These are phyloP conservation scores for Leucosporidium yakuticum DNA, from an alignment of 768 basidiomycete species.

Conservation along the genomic window DNA sequence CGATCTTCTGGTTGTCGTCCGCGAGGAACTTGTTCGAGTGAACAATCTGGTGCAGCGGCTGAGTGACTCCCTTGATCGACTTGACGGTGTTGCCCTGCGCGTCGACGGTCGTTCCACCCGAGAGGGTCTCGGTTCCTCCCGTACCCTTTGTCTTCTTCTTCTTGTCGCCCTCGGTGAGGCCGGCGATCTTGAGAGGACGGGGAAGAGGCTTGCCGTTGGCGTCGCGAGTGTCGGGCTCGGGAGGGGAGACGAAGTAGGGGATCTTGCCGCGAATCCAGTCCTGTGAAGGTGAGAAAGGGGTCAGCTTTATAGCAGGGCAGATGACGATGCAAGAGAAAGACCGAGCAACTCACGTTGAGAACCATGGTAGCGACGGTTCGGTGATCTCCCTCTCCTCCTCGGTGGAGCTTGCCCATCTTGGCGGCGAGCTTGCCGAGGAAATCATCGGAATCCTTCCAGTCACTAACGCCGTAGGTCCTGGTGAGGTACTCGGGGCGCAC, in stretches of 20 bases:
- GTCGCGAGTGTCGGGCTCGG: constrained; percentile 60
- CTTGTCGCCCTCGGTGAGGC: not conserved
- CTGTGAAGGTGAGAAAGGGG: constrained; percentile 6
- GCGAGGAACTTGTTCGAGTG: constrained; percentile 36
- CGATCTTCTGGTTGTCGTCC: constrained; percentile 31
- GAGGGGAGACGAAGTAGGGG: constrained; percentile 90
- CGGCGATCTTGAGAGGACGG: constrained; percentile 20
- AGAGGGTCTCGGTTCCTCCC: constrained; percentile 31
- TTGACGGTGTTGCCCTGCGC: constrained; percentile 47
- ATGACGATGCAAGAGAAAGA: no score
- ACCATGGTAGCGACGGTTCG: constrained; percentile 92
- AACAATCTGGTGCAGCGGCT: constrained; percentile 42
- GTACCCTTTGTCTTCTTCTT: constrained; percentile 22
- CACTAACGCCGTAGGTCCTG: constrained; percentile 67
- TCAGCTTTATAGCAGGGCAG: not conserved
- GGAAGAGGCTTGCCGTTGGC: constrained; percentile 38
- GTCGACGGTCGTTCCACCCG: constrained; percentile 40
- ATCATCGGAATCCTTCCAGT: constrained; percentile 59
- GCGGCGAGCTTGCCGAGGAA: constrained; percentile 79
- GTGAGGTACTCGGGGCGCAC: constrained; percentile 87
- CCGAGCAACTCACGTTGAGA: constrained; percentile 53
- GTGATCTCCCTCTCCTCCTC: constrained; percentile 88
- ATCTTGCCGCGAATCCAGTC: constrained; percentile 95
- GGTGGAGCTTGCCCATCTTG: constrained; percentile 83
- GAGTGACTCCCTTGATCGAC: constrained; percentile 37